These are phyloP conservation scores for Whalleya microplaca DNA, from an alignment of 2,329 filamentous ascomycete species.

Conservation along the genomic window DNA sequence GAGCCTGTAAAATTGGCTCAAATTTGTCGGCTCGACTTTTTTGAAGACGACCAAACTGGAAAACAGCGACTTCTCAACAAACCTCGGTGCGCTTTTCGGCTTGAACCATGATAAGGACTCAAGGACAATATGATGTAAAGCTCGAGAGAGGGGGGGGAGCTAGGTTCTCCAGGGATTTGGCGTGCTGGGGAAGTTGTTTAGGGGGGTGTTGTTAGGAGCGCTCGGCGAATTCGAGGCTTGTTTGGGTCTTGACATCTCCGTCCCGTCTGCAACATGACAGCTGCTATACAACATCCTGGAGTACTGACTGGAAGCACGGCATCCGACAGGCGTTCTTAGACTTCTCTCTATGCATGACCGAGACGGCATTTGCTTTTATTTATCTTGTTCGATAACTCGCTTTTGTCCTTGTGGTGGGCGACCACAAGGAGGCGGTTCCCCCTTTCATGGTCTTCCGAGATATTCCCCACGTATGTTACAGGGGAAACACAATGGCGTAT, in stretches of 20 bases:
- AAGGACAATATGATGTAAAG: slow-evolving; percentile 27
- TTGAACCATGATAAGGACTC: slow-evolving; percentile 28
- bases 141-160: slow-evolving; percentile 15
- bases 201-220: slow-evolving; percentile 25
- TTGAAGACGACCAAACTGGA: slow-evolving; percentile 9
- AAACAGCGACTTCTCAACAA: slow-evolving; percentile 26
- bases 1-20: slow-evolving; percentile 33
- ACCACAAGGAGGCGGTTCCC: slow-evolving; percentile 38
- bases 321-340: slow-evolving; percentile 45
- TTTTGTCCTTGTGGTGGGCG: slow-evolving; percentile 39
- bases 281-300: slow-evolving; percentile 29
- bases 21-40: slow-evolving; percentile 27
- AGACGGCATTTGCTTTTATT: slow-evolving; percentile 52
- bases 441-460: slow-evolving; percentile 34
- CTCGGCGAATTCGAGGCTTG: slow-evolving; percentile 21
- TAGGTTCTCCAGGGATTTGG: slow-evolving; percentile 29
- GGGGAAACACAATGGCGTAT: slow-evolving; percentile 35
- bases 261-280: slow-evolving; percentile 24
- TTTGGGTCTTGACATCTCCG: slow-evolving; percentile 28
- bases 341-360: slow-evolving; percentile 55
- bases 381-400: slow-evolving; percentile 44
- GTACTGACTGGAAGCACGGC: slow-evolving; percentile 32
- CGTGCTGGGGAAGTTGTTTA: slow-evolving; percentile 27
- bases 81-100: slow-evolving; percentile 27
- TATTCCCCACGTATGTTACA: slow-evolving; percentile 34